Conservation (phyloP, 345 rosid species). For the Lumnitzera racemosa region DNA sequence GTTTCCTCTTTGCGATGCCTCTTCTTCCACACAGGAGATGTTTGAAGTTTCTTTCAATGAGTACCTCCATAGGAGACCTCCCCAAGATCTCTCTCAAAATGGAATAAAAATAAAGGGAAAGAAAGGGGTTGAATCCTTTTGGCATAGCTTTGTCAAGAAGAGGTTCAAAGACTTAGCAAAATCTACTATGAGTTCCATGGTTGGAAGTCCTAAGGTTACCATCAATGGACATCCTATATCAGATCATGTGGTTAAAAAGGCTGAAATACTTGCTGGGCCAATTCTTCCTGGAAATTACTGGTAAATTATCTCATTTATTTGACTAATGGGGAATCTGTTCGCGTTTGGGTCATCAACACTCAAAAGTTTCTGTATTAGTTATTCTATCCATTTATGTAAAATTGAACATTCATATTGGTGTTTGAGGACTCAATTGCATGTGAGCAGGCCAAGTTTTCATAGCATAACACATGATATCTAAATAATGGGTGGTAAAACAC, state of each 20-base stretch:
- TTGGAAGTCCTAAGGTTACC: constrained; percentile 36
- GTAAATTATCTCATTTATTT: constrained; percentile 21
- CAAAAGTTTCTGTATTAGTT: too few relatives aligned
- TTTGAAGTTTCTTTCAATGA: constrained; percentile 34
- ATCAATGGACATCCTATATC: constrained; percentile 62
- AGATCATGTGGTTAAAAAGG: constrained; percentile 58
- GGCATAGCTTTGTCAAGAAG: constrained; percentile 62
- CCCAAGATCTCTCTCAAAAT: constrained; percentile 57
- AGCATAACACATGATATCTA: too few relatives aligned
- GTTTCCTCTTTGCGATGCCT: too few relatives aligned
- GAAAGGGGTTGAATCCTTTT: constrained; percentile 51
- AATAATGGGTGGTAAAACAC: too few relatives aligned
- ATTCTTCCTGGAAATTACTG: constrained; percentile 84
- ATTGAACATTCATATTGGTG: too few relatives aligned
- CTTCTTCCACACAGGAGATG: too few relatives aligned
- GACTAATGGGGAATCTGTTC: too few relatives aligned
- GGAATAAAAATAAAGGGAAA: constrained; percentile 36
- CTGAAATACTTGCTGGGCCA: constrained; percentile 77
- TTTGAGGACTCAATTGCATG: too few relatives aligned
- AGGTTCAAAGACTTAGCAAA: constrained; percentile 68
- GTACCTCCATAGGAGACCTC: constrained; percentile 34
- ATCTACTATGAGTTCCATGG: constrained; percentile 44
- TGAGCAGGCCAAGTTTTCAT: too few relatives aligned
- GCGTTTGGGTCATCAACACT: too few relatives aligned
- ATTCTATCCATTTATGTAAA: too few relatives aligned